phyloP scores from a whole-genome alignment of 169 alveolate species.

The Plasmodium malariae region DNA sequence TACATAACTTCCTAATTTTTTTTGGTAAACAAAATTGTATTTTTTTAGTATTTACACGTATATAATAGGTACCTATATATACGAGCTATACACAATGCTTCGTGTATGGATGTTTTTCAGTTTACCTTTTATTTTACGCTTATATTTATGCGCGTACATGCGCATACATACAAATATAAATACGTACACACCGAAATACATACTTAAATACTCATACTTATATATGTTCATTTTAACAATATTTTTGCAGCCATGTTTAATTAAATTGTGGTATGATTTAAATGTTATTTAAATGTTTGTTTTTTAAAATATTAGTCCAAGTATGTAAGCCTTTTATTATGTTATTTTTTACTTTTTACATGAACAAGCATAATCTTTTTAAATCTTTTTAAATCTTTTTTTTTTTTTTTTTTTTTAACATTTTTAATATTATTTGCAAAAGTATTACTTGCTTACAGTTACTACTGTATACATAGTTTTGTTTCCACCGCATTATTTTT shows the following conservation, averaged over 20 bases:
- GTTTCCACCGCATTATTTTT: background rate
- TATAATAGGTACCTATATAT: too few relatives aligned
- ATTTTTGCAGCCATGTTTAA: slow-evolving; percentile 15
- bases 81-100: too few relatives aligned
- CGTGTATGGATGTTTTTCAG: too few relatives aligned
- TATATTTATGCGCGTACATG: too few relatives aligned
- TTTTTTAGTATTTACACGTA: too few relatives aligned
- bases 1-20: too few relatives aligned
- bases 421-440: background rate
- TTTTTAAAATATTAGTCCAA: slow-evolving; percentile 15
- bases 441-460: background rate
- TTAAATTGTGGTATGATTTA: background rate
- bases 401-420: slow-evolving; percentile 30
- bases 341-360: slow-evolving; percentile 8
- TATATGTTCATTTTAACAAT: background rate
- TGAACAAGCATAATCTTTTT: slow-evolving; percentile 22
- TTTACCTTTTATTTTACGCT: too few relatives aligned
- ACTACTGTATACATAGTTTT: background rate
- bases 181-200: background rate
- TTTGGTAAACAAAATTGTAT: too few relatives aligned
- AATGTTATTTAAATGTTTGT: slow-evolving; percentile 13
- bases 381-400: background rate
- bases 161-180: background rate
- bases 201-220: background rate
- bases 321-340: slow-evolving; percentile 10